Conservation (phyloP, 2,329 filamentous ascomycete genomes). For the Alternaria panax region DNA sequence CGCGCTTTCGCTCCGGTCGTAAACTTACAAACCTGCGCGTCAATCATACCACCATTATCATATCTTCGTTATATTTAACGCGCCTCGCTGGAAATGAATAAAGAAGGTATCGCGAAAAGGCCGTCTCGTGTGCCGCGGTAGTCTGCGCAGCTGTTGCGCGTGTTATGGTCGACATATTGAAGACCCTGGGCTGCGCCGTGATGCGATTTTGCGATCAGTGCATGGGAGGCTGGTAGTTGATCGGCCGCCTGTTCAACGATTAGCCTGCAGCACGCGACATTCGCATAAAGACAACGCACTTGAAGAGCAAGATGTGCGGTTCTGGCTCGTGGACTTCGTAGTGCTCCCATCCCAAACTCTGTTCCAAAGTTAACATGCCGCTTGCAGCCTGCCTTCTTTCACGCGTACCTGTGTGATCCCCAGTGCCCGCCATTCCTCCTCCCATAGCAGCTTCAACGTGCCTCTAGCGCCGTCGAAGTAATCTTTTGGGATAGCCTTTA, state of each 20-base stretch:
- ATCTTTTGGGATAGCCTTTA: constrained; percentile 94
- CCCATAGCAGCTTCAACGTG: constrained; percentile 94
- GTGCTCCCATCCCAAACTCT: constrained; percentile 99
- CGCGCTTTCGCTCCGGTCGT: constrained; percentile 31
- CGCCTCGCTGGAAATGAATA: constrained; percentile 45
- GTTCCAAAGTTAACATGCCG: constrained; percentile 23
- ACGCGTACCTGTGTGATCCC: constrained; percentile 88
- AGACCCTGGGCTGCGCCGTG: constrained; percentile 5
- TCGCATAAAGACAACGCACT: constrained; percentile 66
- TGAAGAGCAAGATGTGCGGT: constrained; percentile 97
- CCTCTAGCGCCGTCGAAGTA: constrained; percentile 90
- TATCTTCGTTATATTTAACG: constrained; percentile 48
- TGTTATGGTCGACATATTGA: constrained; percentile 14
- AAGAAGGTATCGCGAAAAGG: constrained; percentile 33
- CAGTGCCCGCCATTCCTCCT: constrained; percentile 96
- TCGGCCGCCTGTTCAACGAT: constrained; percentile 68
- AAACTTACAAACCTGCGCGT: constrained; percentile 26
- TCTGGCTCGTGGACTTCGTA: constrained; percentile 99
- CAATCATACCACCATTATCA: constrained; percentile 46
- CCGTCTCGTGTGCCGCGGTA: constrained; percentile 20
- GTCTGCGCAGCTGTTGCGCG: constrained; percentile 13
- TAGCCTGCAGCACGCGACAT: constrained; percentile 12
- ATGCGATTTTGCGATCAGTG: constrained; percentile 36
- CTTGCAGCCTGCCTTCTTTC: neutral
- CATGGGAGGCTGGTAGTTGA: constrained; percentile 79